These are phyloP conservation scores for Malus asiatica DNA, from an alignment of 306 rosid species.

Conservation along the genomic window DNA sequence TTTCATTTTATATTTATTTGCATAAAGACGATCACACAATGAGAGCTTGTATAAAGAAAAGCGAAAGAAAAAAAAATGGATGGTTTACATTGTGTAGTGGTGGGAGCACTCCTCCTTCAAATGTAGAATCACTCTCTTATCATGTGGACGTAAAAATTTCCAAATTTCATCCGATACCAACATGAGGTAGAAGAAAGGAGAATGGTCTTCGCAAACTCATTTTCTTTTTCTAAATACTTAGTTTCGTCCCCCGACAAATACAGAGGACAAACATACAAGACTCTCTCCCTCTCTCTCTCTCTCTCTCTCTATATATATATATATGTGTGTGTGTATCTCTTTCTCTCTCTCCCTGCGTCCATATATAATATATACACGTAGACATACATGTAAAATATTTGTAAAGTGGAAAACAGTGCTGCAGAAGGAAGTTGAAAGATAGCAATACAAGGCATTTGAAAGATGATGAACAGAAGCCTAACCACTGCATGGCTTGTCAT, in stretches of 20 bases:
- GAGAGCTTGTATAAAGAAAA: neutral
- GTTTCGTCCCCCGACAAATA: neutral
- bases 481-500: conserved; percentile 6
- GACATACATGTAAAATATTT: too few relatives aligned
- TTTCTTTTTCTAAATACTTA: too few relatives aligned
- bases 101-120: neutral
- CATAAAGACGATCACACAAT: neutral
- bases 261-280: too few relatives aligned
- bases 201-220: too few relatives aligned
- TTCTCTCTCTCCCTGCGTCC: too few relatives aligned
- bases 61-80: neutral
- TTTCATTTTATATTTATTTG: too few relatives aligned
- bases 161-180: neutral
- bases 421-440: neutral
- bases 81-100: neutral
- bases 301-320: too few relatives aligned
- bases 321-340: too few relatives aligned
- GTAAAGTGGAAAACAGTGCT: neutral
- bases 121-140: neutral
- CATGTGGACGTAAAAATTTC: neutral
- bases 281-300: too few relatives aligned
- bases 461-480: neutral
- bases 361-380: too few relatives aligned
- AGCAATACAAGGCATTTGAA: neutral
- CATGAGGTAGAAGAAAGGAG: too few relatives aligned